Conservation (phyloP, 2,329 filamentous ascomycete genomes). For the Curvularia eragrostidis region DNA sequence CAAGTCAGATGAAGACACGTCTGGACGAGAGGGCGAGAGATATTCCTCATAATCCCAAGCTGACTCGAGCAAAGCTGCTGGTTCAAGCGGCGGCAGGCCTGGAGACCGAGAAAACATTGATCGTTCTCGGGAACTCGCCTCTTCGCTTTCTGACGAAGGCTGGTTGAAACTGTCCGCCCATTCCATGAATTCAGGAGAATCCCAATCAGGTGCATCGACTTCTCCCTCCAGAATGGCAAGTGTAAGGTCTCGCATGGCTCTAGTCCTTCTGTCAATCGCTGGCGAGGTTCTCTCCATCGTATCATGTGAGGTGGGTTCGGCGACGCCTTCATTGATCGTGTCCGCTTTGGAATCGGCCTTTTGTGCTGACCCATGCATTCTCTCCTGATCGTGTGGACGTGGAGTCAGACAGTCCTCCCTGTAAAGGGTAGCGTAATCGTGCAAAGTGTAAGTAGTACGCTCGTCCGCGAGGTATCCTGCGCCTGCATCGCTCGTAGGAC, state of each 20-base stretch:
- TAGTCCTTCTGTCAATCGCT: constrained; percentile 6
- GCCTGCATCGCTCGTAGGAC: constrained; percentile 23
- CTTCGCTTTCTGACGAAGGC: not conserved
- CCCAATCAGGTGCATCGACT: not conserved
- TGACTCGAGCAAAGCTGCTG: constrained; percentile 36
- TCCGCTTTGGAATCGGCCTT: constrained; percentile 36
- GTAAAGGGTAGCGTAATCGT: constrained; percentile 21
- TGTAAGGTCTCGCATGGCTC: not conserved
- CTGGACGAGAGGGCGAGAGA: constrained; percentile 13
- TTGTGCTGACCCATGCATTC: constrained; percentile 20
- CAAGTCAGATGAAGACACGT: constrained; percentile 34
- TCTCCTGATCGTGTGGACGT: constrained; percentile 20
- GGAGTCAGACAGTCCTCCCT: constrained; percentile 21
- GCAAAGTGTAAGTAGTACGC: constrained; percentile 23
- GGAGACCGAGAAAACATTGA: constrained; percentile 20
- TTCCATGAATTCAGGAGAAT: too few species aligned
- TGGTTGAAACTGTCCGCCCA: too few species aligned
- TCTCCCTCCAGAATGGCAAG: not conserved
- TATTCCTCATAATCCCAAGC: constrained; percentile 32
- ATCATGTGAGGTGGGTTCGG: constrained; percentile 32
- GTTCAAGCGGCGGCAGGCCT: constrained; percentile 35
- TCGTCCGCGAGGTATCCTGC: constrained; percentile 21
- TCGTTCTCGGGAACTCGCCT: constrained; percentile 3
- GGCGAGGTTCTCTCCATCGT: constrained; percentile 11
- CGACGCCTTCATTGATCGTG: constrained; percentile 44